Evolutionary conservation across 2,329 filamentous ascomycete genomes (phyloP).

Genomic region (Rhinocladiella similis): DNA sequence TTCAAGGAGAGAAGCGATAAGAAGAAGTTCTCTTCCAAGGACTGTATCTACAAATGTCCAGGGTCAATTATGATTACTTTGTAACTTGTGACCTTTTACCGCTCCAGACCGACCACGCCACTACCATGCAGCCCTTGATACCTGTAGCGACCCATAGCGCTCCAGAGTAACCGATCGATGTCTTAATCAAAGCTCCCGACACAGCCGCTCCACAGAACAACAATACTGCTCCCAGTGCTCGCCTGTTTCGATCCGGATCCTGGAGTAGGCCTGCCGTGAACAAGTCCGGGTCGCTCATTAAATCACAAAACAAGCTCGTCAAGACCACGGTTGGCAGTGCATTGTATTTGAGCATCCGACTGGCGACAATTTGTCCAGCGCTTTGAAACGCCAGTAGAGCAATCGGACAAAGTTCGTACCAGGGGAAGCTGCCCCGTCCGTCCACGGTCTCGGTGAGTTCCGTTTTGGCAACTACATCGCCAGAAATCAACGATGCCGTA

Average conservation of each 20-base stretch:
- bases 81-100: constrained; percentile 13
- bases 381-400: constrained; percentile 42
- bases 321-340: constrained; percentile 47
- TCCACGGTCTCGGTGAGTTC: constrained; percentile 28
- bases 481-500: constrained; percentile 29
- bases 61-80: not conserved
- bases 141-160: constrained; percentile 44
- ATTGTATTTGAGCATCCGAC: constrained; percentile 42
- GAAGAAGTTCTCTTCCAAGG: not conserved
- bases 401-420: constrained; percentile 35
- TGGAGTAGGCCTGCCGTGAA: constrained; percentile 33
- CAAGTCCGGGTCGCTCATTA: constrained; percentile 41
- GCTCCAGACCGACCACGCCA: constrained; percentile 42
- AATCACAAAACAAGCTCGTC: constrained; percentile 47
- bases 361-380: constrained; percentile 43
- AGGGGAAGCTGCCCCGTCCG: constrained; percentile 13
- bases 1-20: constrained; percentile 74
- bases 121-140: constrained; percentile 38
- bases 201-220: constrained; percentile 42
- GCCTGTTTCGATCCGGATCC: constrained; percentile 42
- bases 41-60: no score
- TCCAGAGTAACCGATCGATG: constrained; percentile 39
- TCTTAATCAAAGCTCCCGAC: constrained; percentile 42
- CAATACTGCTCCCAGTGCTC: constrained; percentile 35
- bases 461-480: constrained; percentile 33